Conservation (phyloP, 306 rosid species). For the Cucumis sativus region Cucumber_9930_V3 NC_026661.2:19968501-19969000, state of each 20-base stretch:
- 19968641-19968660: not conserved
- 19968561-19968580: slow-evolving; percentile 37
- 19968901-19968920: not conserved
- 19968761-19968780: no score
- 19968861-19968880: not conserved
- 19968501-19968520: slow-evolving; percentile 59
- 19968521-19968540: slow-evolving; percentile 18
- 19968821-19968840: not conserved
- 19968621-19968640: not conserved
- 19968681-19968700: not conserved
- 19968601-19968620: not conserved
- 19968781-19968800: no score
- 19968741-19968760: not conserved
- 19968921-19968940: not conserved
- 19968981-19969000: not conserved
- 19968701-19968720: not conserved
- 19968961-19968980: not conserved
- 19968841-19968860: no score
- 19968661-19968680: not conserved
- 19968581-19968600: slow-evolving; percentile 39
- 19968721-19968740: not conserved
- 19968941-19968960: not conserved
- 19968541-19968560: slow-evolving; percentile 25
- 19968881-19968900: not conserved
- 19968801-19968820: not conserved